Evolutionary conservation across 208 protist species (phyloP).

Genomic region (Crithidia expoeki): DNA sequence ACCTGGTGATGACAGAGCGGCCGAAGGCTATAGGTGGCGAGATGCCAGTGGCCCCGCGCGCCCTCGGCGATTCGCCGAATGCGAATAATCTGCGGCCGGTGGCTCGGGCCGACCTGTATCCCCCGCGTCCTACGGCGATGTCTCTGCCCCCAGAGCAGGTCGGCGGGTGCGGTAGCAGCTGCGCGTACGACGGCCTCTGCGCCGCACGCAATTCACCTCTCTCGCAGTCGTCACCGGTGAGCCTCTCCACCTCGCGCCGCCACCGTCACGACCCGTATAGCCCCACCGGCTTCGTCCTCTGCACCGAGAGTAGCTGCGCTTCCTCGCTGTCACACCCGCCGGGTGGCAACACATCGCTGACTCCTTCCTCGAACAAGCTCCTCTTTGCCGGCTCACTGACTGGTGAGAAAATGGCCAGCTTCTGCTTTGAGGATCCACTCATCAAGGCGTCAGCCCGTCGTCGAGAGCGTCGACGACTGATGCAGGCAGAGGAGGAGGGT

Average conservation of each 20-base stretch:
- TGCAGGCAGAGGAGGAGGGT: conserved; percentile 1
- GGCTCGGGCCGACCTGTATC: background rate
- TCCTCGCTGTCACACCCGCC: conserved; percentile 18
- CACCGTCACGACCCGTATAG: conserved; percentile 37
- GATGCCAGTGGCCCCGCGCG: conserved; percentile 15
- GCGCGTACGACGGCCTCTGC: background rate
- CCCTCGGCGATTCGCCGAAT: conserved; percentile 8
- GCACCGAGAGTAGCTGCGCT: conserved; percentile 20
- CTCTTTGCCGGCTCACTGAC: conserved; percentile 8
- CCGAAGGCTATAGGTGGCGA: conserved; percentile 11
- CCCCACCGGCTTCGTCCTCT: conserved; percentile 26
- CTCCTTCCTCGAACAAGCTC: conserved; percentile 12
- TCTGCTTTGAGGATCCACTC: conserved; percentile 30
- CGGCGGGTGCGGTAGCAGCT: conserved; percentile 1
- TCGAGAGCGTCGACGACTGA: conserved; percentile 22
- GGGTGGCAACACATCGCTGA: background rate
- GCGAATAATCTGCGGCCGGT: background rate
- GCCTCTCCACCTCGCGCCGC: conserved; percentile 10
- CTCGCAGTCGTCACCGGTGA: conserved; percentile 10
- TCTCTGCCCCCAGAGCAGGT: conserved; percentile 3
- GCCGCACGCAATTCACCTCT: background rate
- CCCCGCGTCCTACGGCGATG: background rate
- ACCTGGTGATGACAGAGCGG: background rate
- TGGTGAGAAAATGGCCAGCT: conserved; percentile 16
- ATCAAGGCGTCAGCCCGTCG: conserved; percentile 28